Evolutionary conservation across 306 rosid genomes (phyloP), one percentile per base, ranked within the genome.

Genomic region (Hippophae rhamnoides): DNA sequence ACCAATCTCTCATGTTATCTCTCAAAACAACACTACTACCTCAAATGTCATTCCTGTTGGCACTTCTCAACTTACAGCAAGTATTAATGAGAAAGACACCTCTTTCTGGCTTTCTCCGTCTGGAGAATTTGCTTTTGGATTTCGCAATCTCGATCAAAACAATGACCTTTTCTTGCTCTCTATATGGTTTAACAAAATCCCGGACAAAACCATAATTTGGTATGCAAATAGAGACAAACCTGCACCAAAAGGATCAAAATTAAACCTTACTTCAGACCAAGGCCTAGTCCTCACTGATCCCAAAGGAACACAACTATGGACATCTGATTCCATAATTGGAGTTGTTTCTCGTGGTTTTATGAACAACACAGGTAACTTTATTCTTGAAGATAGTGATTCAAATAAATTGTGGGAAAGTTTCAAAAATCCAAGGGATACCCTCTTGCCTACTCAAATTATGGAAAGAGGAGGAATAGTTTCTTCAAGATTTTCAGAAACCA

Each of bases 61-160:
- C 23, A 18, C 23, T 18, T 18, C 23, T 18, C 23, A 18, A 18
- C 23, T 18, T 18, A 18, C 23, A 18, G 23, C 23, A 18, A 18
- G 23, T 18, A 18, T 18, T 18, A 18, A 18, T 18, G 23, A 18
- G 23, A 18, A 18, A 18, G 23, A 18, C 23, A 18, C 14, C 25
- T 5, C 69, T 59, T 3, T 79, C 31, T 85, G 84, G 88, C 27
- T 77, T 9, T 61, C 76, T 12, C 55, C 72, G 10, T 62, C 78
- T 0, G 38, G 72, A 0, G 89, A 86, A 0, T 83, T 86, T 41
- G 85, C 90, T 2, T 81, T 83, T 0, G 87, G 90, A 2, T 86
- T 86, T 70, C 83, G 13, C 5, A 67, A 55, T 41, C 65, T 76
- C 0, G 58, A 47, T 0, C 47, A 9, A 27, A 42, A 9, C 11